These are phyloP conservation scores for Scheffersomyces cryptocercus DNA, from an alignment of 1,139 yeast species.

Conservation along the genomic window DNA sequence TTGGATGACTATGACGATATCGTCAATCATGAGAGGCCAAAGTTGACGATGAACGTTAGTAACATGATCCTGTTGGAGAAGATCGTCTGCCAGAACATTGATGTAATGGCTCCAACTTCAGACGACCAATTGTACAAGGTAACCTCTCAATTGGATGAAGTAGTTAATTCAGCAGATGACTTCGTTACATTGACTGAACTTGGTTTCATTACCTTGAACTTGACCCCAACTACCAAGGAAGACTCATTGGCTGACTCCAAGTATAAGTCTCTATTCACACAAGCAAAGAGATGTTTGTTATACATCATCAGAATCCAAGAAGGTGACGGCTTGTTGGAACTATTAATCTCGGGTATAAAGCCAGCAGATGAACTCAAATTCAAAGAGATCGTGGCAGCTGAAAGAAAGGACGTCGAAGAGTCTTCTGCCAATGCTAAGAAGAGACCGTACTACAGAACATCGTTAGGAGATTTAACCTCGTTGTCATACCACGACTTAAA, in stretches of 20 bases:
- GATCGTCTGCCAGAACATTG: slow-evolving; percentile 53
- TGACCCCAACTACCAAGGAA: slow-evolving; percentile 55
- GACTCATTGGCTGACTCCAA: slow-evolving; percentile 46
- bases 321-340: slow-evolving; percentile 69
- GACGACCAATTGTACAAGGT: slow-evolving; percentile 61
- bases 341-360: slow-evolving; percentile 70
- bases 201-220: slow-evolving; percentile 37
- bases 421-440: slow-evolving; percentile 23
- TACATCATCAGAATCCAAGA: slow-evolving; percentile 83
- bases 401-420: slow-evolving; percentile 32
- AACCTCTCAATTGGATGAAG: slow-evolving; percentile 33
- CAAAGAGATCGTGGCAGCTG: slow-evolving; percentile 53
- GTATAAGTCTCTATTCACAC: slow-evolving; percentile 61
- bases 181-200: slow-evolving; percentile 42
- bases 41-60: slow-evolving; percentile 59
- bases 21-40: slow-evolving; percentile 65
- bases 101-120: slow-evolving; percentile 45
- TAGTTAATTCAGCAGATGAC: slow-evolving; percentile 40
- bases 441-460: slow-evolving; percentile 40
- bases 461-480: slow-evolving; percentile 55
- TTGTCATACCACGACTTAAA: slow-evolving; percentile 76
- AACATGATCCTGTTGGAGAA: slow-evolving; percentile 67
- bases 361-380: slow-evolving; percentile 68
- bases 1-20: slow-evolving; percentile 73
- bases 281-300: slow-evolving; percentile 77